Evolutionary conservation across 805 yeast genomes (phyloP), one percentile per base, ranked within the genome.

Genomic region (Candida sakaeoensis): DNA sequence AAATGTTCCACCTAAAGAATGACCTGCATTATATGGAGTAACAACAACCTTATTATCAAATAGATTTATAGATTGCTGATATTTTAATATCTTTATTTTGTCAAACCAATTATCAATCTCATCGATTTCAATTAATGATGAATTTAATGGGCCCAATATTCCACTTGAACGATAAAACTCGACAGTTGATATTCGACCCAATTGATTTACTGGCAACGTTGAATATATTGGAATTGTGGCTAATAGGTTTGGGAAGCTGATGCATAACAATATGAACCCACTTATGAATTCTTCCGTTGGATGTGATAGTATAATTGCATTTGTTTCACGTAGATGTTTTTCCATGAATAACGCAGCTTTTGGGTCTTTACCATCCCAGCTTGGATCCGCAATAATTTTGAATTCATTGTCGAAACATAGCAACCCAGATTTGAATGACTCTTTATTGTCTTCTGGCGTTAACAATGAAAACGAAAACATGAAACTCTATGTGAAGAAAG

Each of bases 21-120:
- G 96, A 3, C 99, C 99, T 0, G 97, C 82, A 57, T 85, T 89
- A 50, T 81, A 80, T 0, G 97, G 95, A 0, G 95, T 81, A 16
- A 91, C 65, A 3, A 77, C 68, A 26, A 82, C 58, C 23, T 82
- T 86, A 43, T 77, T 80, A 6, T 82, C 88, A 42, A 79, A 65
- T 36, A 86, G 62, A 31, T 73, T 73, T 10, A 82, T 68, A 2
- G 86, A 75, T 58, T 93, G 99, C 0, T 89, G 76, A 55, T 82
- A 89, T 52, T 90, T 91, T 36, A 93, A 65, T 1, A 84, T 65
- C 4, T 59, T 68, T 4, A 91, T 73, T 33, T 69, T 73, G 56
- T 90, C 95, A 60, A 89, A 91, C 44, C 82, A 77, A 36, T 75
- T 79, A 50, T 90, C 96, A 3, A 93, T 76, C 42, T 88, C 96